Conservation (phyloP, 2,329 filamentous ascomycete species). For the Penicillium polonicum region DNA sequence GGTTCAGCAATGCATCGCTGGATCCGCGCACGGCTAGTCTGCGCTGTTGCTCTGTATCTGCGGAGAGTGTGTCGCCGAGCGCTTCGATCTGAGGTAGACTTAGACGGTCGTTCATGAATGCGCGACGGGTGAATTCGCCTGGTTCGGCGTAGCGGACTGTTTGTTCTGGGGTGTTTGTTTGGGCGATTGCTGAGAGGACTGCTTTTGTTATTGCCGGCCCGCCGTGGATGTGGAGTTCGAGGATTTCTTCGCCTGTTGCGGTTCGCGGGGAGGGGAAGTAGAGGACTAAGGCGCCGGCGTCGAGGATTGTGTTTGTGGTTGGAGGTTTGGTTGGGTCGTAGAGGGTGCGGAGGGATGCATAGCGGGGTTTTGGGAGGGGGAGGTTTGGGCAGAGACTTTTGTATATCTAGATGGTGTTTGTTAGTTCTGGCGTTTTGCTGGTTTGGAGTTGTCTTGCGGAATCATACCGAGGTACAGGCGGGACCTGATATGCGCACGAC, state of each 20-base stretch:
- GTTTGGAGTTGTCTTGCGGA: not conserved
- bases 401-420: slow-evolving; percentile 58
- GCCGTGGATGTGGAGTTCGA: slow-evolving; percentile 94
- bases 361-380: slow-evolving; percentile 56
- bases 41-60: slow-evolving; percentile 88
- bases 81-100: slow-evolving; percentile 80
- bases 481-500: slow-evolving; percentile 84
- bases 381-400: slow-evolving; percentile 59
- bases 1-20: slow-evolving; percentile 65
- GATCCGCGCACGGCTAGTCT: slow-evolving; percentile 78
- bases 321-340: slow-evolving; percentile 55
- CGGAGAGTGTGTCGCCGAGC: slow-evolving; percentile 59
- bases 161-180: slow-evolving; percentile 23
- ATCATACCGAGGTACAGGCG: slow-evolving; percentile 64
- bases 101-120: slow-evolving; percentile 82
- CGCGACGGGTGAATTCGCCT: slow-evolving; percentile 90
- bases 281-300: slow-evolving; percentile 76
- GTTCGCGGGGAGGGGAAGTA: slow-evolving; percentile 80
- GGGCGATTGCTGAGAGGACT: slow-evolving; percentile 73
- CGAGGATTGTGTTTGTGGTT: slow-evolving; percentile 54
- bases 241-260: slow-evolving; percentile 86
- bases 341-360: slow-evolving; percentile 72
- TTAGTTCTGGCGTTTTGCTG: not conserved
- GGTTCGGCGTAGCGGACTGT: slow-evolving; percentile 83
- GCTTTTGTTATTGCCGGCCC: slow-evolving; percentile 85